Base-by-base conservation (phyloP, 179 eudicot species). In the Amaranthus tricolor region DNA sequence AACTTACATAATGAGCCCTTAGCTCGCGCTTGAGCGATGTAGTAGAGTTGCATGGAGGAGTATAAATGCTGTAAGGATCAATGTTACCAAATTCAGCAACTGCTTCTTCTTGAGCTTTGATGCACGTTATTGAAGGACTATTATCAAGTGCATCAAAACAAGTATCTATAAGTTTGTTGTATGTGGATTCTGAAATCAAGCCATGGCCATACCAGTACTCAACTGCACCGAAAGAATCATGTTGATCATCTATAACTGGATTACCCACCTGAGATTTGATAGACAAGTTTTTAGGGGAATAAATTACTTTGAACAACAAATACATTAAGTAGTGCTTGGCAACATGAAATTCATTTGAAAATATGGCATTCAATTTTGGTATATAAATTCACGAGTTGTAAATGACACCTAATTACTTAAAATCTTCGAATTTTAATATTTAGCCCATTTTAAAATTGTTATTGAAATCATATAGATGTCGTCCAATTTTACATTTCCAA, bases 181-280 rank as follows among this genome's bases (percentile, higher is more conserved):
- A 94, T 45, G 97, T 92, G 6, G 96, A 84, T 82, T 94, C 97
- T 5, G 98, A 94, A 47, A 94, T 89, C 72, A 94, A 80, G 61
- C 94, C 98, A 66, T 90, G 97, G 12, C 97, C 86, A 97, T 97
- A 92, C 98, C 97, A 92, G 78, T 90, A 92, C 86, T 94, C 94
- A 73, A 94, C 92, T 61, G 97, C 90, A 78, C 98, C 98, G 70
- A 94, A 68, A 68, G 81, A 90, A 79, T 94, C 98, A 81, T 87
- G 81, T 71, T 82, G 86, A 84, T 94, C 97, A 83, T 94, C 98
- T 15, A 88, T 94, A 56, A 94, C 97, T 78, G 92, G 96, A 82
- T 94, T 94, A 15, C 98, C 98, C 61, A 94, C 98, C 98, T 94
- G 75, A 71, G 48, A 76, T 19, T 31, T 76, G 20, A 21, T 49